Conservation (phyloP, 345 rosid species). For the Sisymbrium irio region DNA sequence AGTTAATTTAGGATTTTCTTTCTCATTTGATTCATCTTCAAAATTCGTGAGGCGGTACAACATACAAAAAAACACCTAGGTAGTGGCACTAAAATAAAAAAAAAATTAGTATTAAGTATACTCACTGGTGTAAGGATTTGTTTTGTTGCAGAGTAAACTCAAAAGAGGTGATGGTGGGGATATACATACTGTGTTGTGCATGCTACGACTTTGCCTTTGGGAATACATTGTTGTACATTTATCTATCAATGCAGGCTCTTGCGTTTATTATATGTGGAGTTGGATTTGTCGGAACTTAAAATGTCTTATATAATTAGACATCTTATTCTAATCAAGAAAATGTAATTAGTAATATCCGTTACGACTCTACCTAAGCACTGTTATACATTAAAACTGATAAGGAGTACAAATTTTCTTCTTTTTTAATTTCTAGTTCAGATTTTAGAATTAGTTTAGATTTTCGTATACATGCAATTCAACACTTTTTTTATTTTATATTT, state of each 20-base stretch:
- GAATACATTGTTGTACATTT: slow-evolving; percentile 55
- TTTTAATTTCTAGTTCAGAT: background rate
- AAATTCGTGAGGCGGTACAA: background rate
- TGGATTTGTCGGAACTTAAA: slow-evolving; percentile 68
- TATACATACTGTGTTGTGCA: slow-evolving; percentile 69
- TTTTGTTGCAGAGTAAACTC: slow-evolving; percentile 47
- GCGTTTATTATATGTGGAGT: slow-evolving; percentile 71
- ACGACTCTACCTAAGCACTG: background rate
- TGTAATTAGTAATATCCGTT: background rate
- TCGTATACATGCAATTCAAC: background rate
- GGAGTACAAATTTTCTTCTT: background rate
- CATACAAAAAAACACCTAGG: background rate
- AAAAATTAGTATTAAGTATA: background rate
- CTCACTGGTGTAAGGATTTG: slow-evolving; percentile 1
- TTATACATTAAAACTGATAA: background rate
- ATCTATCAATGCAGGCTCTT: slow-evolving; percentile 59
- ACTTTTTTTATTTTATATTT: background rate
- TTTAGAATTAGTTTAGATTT: background rate
- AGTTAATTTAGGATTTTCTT: background rate
- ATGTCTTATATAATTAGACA: background rate
- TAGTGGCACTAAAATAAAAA: background rate
- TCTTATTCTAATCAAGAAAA: background rate
- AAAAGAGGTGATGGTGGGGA: slow-evolving; percentile 68
- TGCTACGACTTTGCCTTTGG: slow-evolving; percentile 60
- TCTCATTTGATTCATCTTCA: background rate